phyloP scores from a whole-genome alignment of 345 rosid species.

The Excoecaria cochinchinensis region DNA sequence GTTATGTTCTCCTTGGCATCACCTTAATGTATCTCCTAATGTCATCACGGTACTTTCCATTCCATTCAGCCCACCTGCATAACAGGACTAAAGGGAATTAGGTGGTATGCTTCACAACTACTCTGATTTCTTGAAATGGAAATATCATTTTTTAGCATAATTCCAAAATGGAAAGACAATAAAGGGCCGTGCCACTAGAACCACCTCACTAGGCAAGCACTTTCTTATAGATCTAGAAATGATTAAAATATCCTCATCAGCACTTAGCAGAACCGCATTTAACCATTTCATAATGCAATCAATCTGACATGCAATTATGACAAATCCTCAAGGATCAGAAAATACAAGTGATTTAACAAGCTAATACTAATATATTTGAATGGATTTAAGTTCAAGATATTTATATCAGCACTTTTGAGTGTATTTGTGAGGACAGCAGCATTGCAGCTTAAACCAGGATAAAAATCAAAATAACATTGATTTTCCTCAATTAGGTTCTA shows the following conservation, averaged over 20 bases:
- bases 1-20: conserved; percentile 4
- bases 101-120: not conserved
- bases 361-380: not conserved
- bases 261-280: not conserved
- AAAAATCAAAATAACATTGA: not conserved
- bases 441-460: not conserved
- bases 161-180: not conserved
- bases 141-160: conserved; percentile 5
- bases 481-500: not conserved
- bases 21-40: conserved; percentile 85
- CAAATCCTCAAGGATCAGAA: not conserved
- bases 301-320: not conserved
- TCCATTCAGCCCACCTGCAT: conserved; percentile 98
- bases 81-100: conserved; percentile 15
- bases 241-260: not conserved
- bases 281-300: not conserved
- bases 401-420: not conserved
- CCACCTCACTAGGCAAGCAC: not conserved
- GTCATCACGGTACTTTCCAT: conserved; percentile 94
- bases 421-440: not conserved
- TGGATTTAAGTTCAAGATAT: not conserved
- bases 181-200: not conserved
- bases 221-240: not conserved
- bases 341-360: not conserved
- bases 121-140: not conserved